Base-by-base conservation (phyloP, 805 yeast genomes). In the Cyberlindnera samutprakarnensis region DNA sequence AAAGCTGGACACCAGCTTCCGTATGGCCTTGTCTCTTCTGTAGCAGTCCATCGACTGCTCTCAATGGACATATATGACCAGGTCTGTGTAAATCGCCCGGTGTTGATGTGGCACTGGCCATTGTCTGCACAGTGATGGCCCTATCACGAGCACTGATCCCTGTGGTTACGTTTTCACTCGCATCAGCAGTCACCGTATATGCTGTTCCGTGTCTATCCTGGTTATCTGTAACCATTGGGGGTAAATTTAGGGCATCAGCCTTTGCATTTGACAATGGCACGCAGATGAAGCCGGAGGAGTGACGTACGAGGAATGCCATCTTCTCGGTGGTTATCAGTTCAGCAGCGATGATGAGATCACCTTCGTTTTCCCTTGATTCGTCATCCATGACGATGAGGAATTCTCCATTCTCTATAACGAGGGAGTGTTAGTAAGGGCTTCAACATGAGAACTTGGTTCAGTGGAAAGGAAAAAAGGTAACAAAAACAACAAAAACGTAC, bases 371-470 rank as follows among this genome's bases (percentile, higher is more conserved):
- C 47, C 99, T 77, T 52, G 72, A 72, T 57, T 86, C 96, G 53
- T 92, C 96, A 57, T 92, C 99, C 83, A 92, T 82, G n/a, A 92
- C 98, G 28, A 92, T 73, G 29, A 92, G 66, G 50, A 90, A 87
- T 56, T 86, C 54, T 23, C 54, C 54, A 16, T 46, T 47, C 31
- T 44, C 51, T 46, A 27, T 4, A 14, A 16, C 20, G 20, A 25
- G 28, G 10, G 13, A 13, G 8, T 14, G 38, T 38, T 37, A 39
- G 36, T 32, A 14, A n/a, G 10, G 15, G 9, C 10, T 4, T 11
- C 4, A 13, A 14, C 11, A 7, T 10, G 31, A 26, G 12, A 16
- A 14, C 22, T 16, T n/a, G n/a, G n/a, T n/a, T n/a, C n/a, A n/a
- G n/a, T n/a, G n/a, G n/a, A n/a, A n/a, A n/a, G n/a, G n/a, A n/a